Evolutionary conservation across 371 early-diverging fungal genomes (phyloP).

Genomic region (Lichtheimia hyalospora): DNA sequence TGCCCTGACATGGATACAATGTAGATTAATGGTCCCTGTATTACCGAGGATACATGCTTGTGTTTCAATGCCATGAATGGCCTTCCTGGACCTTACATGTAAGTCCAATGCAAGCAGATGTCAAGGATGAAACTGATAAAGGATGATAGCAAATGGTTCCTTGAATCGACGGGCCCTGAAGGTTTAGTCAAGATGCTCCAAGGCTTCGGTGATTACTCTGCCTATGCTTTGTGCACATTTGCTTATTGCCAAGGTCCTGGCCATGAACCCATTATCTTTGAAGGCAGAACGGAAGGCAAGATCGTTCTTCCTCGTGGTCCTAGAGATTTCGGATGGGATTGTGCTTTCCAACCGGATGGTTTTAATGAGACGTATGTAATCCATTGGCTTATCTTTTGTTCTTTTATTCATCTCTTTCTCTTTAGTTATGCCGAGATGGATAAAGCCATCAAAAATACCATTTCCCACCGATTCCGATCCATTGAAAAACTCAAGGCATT

Average conservation of each 20-base stretch:
- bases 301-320: slow-evolving; percentile 91
- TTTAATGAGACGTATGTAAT: slow-evolving; percentile 62
- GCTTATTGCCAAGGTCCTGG: slow-evolving; percentile 84
- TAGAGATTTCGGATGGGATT: slow-evolving; percentile 93
- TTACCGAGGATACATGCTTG: slow-evolving; percentile 93
- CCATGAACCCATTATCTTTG: slow-evolving; percentile 87
- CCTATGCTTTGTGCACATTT: slow-evolving; percentile 89
- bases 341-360: slow-evolving; percentile 89
- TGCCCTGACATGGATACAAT: neutral
- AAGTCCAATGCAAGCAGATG: slow-evolving; percentile 14
- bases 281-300: slow-evolving; percentile 83
- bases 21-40: slow-evolving; percentile 79
- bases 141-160: slow-evolving; percentile 87
- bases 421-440: slow-evolving; percentile 90
- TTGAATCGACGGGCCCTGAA: slow-evolving; percentile 77
- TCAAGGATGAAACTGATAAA: neutral
- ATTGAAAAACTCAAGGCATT: slow-evolving; percentile 70
- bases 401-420: neutral
- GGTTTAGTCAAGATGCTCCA: slow-evolving; percentile 80
- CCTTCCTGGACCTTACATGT: slow-evolving; percentile 90
- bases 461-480: slow-evolving; percentile 87
- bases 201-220: slow-evolving; percentile 86
- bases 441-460: slow-evolving; percentile 79
- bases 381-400: neutral
- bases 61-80: slow-evolving; percentile 93